Evolutionary conservation across 1,139 yeast genomes (phyloP), one percentile per base, ranked within the genome.

Genomic region (Blastobotrys proliferans): DNA sequence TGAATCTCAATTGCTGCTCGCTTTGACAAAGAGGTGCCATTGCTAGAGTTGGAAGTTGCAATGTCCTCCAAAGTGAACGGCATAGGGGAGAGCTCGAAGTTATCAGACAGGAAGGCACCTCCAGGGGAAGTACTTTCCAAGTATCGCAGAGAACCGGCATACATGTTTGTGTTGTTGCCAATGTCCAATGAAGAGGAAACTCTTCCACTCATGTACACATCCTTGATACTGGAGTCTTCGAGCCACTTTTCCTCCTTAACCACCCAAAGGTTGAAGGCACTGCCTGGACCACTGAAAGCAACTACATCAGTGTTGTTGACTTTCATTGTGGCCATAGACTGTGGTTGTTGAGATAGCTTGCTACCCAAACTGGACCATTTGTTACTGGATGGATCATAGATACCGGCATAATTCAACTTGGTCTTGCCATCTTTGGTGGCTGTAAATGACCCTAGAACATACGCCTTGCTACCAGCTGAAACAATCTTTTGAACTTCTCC

Each of bases 401-500:
- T 46, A 2, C 61, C 66, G 14, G 63, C 45, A 14, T 58, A 48
- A 18, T 48, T 44, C 22, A 51, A 42, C 8, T 51, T 53, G 4
- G 61, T 58, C 6, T 61, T 60, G 6, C 30, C 50, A 35, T 62
- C 59, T 19, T 53, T 53, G 2, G 68, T 58, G n/a, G 53, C 53
- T 30, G 58, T 50, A 51, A 72, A 71, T 14, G 61, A 58, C 18
- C 79, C 78, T 8, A 60, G 53, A 5, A 72, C 44, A 5, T 71
- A 40, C 11, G 45, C 37, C 33, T 50, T 46, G 18, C 59, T 54
- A n/a, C 52, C 54, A 28, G 56, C 46, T 2, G 48, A 28, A 6
- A 55, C 42, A 21, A 70, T 35, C 1, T 55, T 46, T 9, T 56
- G 51, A 10, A 74, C 69, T 1, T 51, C 52, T 1, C 72, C 75